Evolutionary conservation across 805 yeast species (phyloP).

Genomic region (Millerago galiae): DNA sequence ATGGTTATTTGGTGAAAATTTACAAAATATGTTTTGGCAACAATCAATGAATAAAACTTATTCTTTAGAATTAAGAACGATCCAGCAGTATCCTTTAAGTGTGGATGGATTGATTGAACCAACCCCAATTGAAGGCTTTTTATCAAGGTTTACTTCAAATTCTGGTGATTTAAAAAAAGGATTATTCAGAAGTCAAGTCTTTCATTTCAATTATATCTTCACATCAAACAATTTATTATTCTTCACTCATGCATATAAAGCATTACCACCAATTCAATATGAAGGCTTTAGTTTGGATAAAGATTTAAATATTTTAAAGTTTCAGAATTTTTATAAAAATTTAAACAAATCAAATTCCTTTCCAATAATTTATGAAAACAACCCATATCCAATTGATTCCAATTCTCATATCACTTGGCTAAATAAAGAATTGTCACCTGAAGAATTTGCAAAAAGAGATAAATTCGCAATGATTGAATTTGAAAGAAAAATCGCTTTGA

Average conservation of each 20-base stretch:
- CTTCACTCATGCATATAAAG: conserved; percentile 46
- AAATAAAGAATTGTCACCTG: conserved; percentile 26
- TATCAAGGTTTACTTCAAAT: conserved; percentile 48
- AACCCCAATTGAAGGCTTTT: conserved; percentile 73
- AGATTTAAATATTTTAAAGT: conserved; percentile 25
- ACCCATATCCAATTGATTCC: conserved; percentile 48
- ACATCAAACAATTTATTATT: conserved; percentile 58
- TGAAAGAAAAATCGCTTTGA: conserved; percentile 50
- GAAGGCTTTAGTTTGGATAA: conserved; percentile 3
- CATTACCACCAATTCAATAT: conserved; percentile 55
- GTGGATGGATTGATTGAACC: conserved; percentile 46
- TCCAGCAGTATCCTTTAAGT: conserved; percentile 32
- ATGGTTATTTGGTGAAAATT: conserved; percentile 48
- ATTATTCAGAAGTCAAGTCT: conserved; percentile 34
- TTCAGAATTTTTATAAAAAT: conserved; percentile 16
- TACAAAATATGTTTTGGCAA: conserved; percentile 35
- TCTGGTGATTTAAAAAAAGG: conserved; percentile 34
- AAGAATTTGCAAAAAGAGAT: conserved; percentile 46
- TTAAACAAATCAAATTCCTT: conserved; percentile 14
- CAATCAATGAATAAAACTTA: conserved; percentile 40
- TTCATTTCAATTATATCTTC: conserved; percentile 55
- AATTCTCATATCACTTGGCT: conserved; percentile 61
- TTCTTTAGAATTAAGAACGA: conserved; percentile 54
- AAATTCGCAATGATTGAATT: conserved; percentile 54
- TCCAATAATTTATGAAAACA: conserved; percentile 37